Conservation (phyloP, 1,139 yeast genomes). For the Pichiaceae sp. region DNA sequence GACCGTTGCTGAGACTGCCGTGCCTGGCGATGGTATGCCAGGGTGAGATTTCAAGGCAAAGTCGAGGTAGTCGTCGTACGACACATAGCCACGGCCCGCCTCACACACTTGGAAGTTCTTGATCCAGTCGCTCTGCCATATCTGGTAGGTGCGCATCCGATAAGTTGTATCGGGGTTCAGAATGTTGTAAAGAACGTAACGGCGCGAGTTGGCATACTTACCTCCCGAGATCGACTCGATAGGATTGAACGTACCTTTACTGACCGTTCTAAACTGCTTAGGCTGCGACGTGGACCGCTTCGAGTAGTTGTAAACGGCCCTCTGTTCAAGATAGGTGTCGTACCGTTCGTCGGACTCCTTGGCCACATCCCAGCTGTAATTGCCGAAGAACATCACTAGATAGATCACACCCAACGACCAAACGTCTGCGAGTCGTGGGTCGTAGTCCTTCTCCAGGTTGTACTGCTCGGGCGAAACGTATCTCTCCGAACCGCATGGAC, state of each 20-base stretch:
- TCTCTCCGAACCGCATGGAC: constrained; percentile 71
- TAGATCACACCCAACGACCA: constrained; percentile 66
- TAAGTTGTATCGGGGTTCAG: constrained; percentile 46
- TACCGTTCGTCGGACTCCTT: constrained; percentile 28
- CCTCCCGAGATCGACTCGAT: constrained; percentile 26
- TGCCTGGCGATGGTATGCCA: background rate
- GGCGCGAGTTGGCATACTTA: constrained; percentile 33
- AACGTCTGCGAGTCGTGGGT: constrained; percentile 53
- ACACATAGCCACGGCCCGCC: constrained; percentile 25
- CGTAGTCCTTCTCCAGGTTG: constrained; percentile 34
- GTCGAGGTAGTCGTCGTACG: constrained; percentile 22
- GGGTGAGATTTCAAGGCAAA: constrained; percentile 24
- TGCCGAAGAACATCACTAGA: constrained; percentile 43
- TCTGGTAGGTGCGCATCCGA: constrained; percentile 30
- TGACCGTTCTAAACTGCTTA: constrained; percentile 22
- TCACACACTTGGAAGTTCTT: constrained; percentile 25
- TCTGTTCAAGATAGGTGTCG: constrained; percentile 22
- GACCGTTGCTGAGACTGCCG: background rate
- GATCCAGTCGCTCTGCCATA: constrained; percentile 29
- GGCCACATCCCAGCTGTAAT: constrained; percentile 44
- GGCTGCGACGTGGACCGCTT: constrained; percentile 12
- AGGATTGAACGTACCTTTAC: constrained; percentile 23
- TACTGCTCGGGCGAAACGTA: constrained; percentile 71
- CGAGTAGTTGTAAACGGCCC: constrained; percentile 24
- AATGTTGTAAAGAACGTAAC: constrained; percentile 45